phyloP scores from a whole-genome alignment of 2,329 filamentous ascomycete genomes.

The Didymellaceae sp. region DNA sequence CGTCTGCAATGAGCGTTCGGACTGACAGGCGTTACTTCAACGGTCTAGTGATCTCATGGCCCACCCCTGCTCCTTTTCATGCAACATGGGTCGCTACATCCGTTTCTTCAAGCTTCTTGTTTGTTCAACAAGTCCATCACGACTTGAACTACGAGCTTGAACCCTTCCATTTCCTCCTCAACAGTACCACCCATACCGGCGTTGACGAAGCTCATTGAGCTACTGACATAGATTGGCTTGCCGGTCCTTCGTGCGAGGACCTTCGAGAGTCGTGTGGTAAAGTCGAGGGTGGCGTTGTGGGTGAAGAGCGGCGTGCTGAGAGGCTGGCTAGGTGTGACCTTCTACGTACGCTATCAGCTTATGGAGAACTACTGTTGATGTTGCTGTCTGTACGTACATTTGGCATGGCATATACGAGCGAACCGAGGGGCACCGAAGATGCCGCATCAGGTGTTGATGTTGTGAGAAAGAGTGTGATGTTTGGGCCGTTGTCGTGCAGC shows the following conservation, averaged over 20 bases:
- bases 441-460: conserved; percentile 54
- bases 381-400: conserved; percentile 64
- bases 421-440: conserved; percentile 66
- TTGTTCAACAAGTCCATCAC: conserved; percentile 53
- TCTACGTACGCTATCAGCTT: conserved; percentile 36
- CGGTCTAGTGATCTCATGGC: too few species aligned
- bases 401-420: conserved; percentile 91
- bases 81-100: too few species aligned
- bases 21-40: too few species aligned
- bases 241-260: conserved; percentile 75
- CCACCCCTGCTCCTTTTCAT: too few species aligned
- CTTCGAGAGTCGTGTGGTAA: conserved; percentile 83
- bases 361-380: neutral
- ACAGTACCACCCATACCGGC: conserved; percentile 79
- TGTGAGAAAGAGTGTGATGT: conserved; percentile 63
- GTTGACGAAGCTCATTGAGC: conserved; percentile 78
- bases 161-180: conserved; percentile 93
- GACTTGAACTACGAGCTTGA: conserved; percentile 75
- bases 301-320: conserved; percentile 81
- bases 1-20: too few species aligned
- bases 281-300: conserved; percentile 79
- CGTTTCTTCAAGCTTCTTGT: neutral
- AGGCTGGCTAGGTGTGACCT: conserved; percentile 60
- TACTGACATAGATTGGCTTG: conserved; percentile 87
- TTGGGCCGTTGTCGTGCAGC: conserved; percentile 60